Conservation (phyloP, 2,329 filamentous ascomycete species). For the Fusarium liriodendri region DNA sequence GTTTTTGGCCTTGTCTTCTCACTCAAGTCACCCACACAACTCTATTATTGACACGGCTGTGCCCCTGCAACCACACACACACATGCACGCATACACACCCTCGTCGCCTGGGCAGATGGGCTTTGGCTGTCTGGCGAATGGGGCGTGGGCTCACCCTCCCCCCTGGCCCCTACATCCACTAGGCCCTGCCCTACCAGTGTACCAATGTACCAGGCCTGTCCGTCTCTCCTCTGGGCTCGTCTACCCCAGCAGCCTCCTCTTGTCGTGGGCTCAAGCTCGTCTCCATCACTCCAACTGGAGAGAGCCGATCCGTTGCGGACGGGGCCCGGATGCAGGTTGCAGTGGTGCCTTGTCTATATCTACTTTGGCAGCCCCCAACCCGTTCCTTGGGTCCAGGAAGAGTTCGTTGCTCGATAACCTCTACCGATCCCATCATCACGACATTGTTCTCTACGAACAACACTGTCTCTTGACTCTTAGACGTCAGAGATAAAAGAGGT, state of each 20-base stretch:
- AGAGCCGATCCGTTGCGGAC: conserved; percentile 42
- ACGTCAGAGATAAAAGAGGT: conserved; percentile 19
- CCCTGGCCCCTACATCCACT: conserved; percentile 24
- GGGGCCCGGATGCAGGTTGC: conserved; percentile 42
- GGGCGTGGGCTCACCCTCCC: conserved; percentile 28
- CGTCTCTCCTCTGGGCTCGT: conserved; percentile 9
- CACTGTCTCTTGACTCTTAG: conserved; percentile 13
- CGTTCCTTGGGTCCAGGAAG: conserved; percentile 32
- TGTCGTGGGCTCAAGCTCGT: conserved; percentile 30
- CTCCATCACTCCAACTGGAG: conserved; percentile 32
- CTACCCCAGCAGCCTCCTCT: conserved; percentile 31
- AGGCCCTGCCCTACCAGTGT: conserved; percentile 36
- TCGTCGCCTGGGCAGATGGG: conserved; percentile 13
- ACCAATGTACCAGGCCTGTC: conserved; percentile 30
- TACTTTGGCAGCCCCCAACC: conserved; percentile 41
- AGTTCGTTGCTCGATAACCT: conserved; percentile 34
- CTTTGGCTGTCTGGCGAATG: conserved; percentile 32
- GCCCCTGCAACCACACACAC: conserved; percentile 19
- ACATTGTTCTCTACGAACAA: conserved; percentile 21
- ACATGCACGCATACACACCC: conserved; percentile 21
- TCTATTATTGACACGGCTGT: conserved; percentile 17
- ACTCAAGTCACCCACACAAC: conserved; percentile 7
- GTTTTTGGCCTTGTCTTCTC: conserved; percentile 25
- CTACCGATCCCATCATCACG: conserved; percentile 1
- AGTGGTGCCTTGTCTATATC: conserved; percentile 45